A percentile compares a stretch with the other conserved stretches of the same genome.
Conservation (phyloP, 2,329 filamentous ascomycete genomes). For the Colletotrichum lupini region DNA sequence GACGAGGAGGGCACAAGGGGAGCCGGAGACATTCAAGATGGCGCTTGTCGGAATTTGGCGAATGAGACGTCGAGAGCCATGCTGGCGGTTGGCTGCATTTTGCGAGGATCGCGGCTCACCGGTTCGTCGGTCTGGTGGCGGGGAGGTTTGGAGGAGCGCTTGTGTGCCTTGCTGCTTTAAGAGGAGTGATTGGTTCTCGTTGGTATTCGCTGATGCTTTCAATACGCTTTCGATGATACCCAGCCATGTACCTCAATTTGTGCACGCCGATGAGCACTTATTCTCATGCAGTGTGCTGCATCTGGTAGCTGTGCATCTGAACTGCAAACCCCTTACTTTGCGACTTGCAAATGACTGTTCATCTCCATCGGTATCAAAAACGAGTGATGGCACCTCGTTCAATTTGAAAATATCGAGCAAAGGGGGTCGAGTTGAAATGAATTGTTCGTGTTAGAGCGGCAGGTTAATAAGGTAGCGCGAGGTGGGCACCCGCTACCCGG, state of each 20-base stretch:
- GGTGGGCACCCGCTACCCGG: slow-evolving; percentile 2
- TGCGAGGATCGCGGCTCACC: not conserved
- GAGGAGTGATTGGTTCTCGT: not conserved
- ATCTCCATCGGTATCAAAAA: not conserved
- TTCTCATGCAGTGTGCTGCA: not conserved
- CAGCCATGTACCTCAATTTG: no score
- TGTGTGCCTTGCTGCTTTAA: not conserved
- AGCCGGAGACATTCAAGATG: not conserved
- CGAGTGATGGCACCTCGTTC: not conserved
- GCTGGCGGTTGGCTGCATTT: slow-evolving; percentile 16
- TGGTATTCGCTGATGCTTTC: no score
- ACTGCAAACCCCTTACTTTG: not conserved
- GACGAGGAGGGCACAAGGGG: not conserved
- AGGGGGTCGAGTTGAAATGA: slow-evolving; percentile 17
- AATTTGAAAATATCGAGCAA: not conserved
- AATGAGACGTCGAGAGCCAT: not conserved
- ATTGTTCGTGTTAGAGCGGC: slow-evolving; percentile 23
- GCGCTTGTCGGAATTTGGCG: slow-evolving; percentile 17
- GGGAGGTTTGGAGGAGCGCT: not conserved
- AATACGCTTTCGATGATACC: no score
- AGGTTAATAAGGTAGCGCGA: not conserved
- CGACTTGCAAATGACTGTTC: not conserved
- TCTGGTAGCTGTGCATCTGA: not conserved
- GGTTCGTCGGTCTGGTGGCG: not conserved
- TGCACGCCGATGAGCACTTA: not conserved